Base-by-base conservation (phyloP, 225 moss, liverwort and hornwort genomes). In the Thuidium tamariscinum region DNA sequence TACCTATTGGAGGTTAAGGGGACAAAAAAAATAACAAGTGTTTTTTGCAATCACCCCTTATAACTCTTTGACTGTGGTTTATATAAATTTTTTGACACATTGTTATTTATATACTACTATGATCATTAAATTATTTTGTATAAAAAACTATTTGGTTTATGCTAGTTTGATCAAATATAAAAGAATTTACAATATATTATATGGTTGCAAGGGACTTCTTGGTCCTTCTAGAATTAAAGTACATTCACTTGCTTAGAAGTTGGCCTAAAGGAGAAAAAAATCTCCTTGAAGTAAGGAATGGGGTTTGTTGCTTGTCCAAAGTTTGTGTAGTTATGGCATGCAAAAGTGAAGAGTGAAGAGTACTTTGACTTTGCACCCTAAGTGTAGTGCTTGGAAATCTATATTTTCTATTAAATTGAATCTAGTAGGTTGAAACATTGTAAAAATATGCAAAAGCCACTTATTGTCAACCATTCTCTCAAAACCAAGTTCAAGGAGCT, bases 241-340 rank as follows among this genome's bases (percentile, higher is more conserved):
- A 3, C 22, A 23, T 37, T 22, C 4, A 37, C 7, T 37, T 37
- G 22, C 13, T 1, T 22, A 39, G 2, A 68, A 0, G 2, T 2
- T 0, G 3, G 1, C 0, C 7, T 4, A 23, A 68, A 39, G 7
- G 2, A 22, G 4, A 39, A 7, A 22, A 39, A 39, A 39, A 22
- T 39, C 11, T 68, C 4, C 1, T 22, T 39, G 22, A 68, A 39
- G 13, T 5, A 37, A 4, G 2, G 6, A 6, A 4, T 22, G 7
- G 22, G 3, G 7, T 1, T 13, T 67, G 13, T 23, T 68, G 39
- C 1, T 39, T 68, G 25, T 2, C 13, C 8, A 41, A 25, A 14
- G 14, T 39, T 39, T 68, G 1, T 68, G 1, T 0, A 0, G 8
- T 4, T 0, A 25, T 0, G 1, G 4, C 13, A 39, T 25, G 2